phyloP scores from a whole-genome alignment of 2,329 filamentous ascomycete genomes.

The Chrysoporthe cubensis region DNA sequence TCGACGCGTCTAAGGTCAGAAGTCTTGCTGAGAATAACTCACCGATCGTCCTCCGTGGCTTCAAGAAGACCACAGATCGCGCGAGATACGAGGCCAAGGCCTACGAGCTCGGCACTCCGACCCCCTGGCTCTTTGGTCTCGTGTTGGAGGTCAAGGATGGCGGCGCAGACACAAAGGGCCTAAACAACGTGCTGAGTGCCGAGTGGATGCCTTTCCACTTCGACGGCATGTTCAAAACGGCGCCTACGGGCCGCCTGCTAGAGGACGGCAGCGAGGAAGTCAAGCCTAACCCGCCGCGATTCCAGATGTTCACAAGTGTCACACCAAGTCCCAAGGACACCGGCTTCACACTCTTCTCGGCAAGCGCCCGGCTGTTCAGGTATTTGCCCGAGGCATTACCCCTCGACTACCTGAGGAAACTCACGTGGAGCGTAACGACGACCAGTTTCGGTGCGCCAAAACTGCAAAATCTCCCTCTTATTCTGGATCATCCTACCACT shows the following conservation, averaged over 20 bases:
- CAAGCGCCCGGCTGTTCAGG: slow-evolving; percentile 53
- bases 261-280: slow-evolving; percentile 43
- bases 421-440: slow-evolving; percentile 56
- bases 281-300: slow-evolving; percentile 50
- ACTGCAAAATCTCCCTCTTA: slow-evolving; percentile 49
- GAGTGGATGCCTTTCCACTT: slow-evolving; percentile 63
- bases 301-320: slow-evolving; percentile 56
- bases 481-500: slow-evolving; percentile 50
- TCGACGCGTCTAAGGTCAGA: slow-evolving; percentile 51
- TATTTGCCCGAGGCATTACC: slow-evolving; percentile 44
- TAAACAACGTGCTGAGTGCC: slow-evolving; percentile 57
- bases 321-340: slow-evolving; percentile 52
- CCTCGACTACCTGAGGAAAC: slow-evolving; percentile 40
- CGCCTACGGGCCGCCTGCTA: slow-evolving; percentile 35
- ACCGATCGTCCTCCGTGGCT: slow-evolving; percentile 57
- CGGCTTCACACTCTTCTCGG: slow-evolving; percentile 59
- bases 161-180: slow-evolving; percentile 45
- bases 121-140: slow-evolving; percentile 58
- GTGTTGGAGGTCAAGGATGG: slow-evolving; percentile 56
- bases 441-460: slow-evolving; percentile 49
- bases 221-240: slow-evolving; percentile 60
- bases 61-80: slow-evolving; percentile 49
- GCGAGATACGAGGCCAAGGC: slow-evolving; percentile 51
- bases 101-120: slow-evolving; percentile 50
- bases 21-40: slow-evolving; percentile 54